Percentiles rank a stretch among this genome's conserved stretches.
Evolutionary conservation across 257 asterid genomes (phyloP).

Genomic region (Solanum sejunctum): DNA sequence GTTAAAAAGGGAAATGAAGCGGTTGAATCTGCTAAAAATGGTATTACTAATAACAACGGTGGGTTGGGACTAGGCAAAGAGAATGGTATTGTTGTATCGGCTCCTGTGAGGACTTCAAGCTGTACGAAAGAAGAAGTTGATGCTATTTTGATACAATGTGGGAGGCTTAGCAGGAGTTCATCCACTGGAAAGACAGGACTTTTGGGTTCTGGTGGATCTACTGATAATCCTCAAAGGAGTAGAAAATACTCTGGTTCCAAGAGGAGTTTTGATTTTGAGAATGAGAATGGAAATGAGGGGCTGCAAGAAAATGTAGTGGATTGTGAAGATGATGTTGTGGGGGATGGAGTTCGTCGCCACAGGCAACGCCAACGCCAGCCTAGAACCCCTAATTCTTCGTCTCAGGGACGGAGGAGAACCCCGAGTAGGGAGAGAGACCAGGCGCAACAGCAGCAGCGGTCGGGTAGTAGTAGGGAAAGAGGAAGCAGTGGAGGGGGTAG

Average conservation of each 20-base stretch:
- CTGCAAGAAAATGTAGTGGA: constrained; percentile 6
- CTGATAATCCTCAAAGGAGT: constrained; percentile 21
- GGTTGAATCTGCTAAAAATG: constrained; percentile 14
- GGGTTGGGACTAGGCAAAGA: constrained; percentile 4
- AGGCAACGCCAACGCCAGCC: constrained; percentile 48
- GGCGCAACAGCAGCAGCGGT: constrained; percentile 31
- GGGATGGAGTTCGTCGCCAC: constrained; percentile 40
- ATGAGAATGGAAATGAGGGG: constrained; percentile 25
- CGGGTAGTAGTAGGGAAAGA: constrained; percentile 69
- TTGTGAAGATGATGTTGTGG: constrained; percentile 28
- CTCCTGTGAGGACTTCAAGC: constrained; percentile 72
- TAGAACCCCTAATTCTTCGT: constrained; percentile 21
- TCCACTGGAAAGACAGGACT: constrained; percentile 49
- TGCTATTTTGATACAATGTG: constrained; percentile 92
- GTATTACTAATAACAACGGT: background rate
- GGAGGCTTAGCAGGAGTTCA: constrained; percentile 89
- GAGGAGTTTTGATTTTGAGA: constrained; percentile 88
- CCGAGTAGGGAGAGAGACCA: constrained; percentile 86
- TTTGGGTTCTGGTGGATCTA: constrained; percentile 16
- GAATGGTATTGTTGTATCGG: constrained; percentile 15
- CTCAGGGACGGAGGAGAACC: constrained; percentile 75
- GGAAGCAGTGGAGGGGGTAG: constrained; percentile 39
- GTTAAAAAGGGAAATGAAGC: constrained; percentile 13
- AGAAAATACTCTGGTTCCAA: constrained; percentile 83
- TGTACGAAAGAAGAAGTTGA: constrained; percentile 95